Conservation (phyloP, 768 basidiomycete genomes). For the Boletus eberwhitei region DNA sequence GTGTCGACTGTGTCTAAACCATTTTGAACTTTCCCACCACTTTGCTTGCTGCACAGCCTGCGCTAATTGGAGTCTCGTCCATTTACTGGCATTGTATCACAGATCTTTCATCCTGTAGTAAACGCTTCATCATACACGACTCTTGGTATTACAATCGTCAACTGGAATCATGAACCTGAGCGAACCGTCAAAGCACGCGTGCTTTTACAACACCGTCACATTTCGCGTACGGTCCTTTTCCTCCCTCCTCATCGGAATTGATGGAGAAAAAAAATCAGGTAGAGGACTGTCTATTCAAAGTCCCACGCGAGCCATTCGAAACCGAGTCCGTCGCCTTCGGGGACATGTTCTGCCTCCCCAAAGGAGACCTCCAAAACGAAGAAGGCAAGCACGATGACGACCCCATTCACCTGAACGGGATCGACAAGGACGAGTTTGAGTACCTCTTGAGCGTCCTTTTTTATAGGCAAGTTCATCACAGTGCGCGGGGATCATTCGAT, state of each 20-base stretch:
- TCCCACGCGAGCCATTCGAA: slow-evolving; percentile 17
- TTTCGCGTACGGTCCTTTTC: slow-evolving; percentile 7
- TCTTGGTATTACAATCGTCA: neutral
- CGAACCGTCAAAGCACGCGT: neutral
- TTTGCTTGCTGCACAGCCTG: no score
- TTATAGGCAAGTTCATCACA: slow-evolving; percentile 4
- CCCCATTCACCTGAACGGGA: slow-evolving; percentile 14
- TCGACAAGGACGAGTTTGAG: slow-evolving; percentile 18
- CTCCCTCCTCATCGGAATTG: neutral
- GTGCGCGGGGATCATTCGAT: neutral
- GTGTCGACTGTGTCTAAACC: no score
- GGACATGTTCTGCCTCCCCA: slow-evolving; percentile 20
- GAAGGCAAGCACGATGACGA: slow-evolving; percentile 15
- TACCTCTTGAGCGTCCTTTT: slow-evolving; percentile 13
- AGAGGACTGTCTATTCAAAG: slow-evolving; percentile 18
- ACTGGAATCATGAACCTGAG: neutral
- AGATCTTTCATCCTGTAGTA: neutral
- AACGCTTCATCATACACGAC: neutral
- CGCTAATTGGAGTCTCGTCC: no score
- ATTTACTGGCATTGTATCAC: no score
- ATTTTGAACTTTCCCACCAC: no score
- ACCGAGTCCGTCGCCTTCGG: slow-evolving; percentile 16
- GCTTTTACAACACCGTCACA: slow-evolving; percentile 15
- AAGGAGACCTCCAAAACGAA: neutral
- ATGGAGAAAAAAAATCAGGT: slow-evolving; percentile 6